phyloP scores from a whole-genome alignment of 1,139 yeast species.

The Torulaspora globosa region DNA sequence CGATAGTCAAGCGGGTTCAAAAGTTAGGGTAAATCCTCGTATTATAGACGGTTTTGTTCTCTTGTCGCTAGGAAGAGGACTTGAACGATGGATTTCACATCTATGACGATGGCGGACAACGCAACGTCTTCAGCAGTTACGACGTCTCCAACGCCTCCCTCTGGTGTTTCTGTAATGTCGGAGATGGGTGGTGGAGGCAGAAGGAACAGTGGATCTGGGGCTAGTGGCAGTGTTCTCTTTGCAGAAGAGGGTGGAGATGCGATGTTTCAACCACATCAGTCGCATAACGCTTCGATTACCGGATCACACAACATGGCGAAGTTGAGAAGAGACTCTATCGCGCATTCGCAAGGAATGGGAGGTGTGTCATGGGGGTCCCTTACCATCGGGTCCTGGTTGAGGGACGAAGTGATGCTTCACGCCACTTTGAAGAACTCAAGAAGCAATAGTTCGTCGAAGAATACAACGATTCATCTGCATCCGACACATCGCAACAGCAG shows the following conservation, averaged over 20 bases:
- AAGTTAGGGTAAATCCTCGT: not conserved
- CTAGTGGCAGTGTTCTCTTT: slow-evolving; percentile 3
- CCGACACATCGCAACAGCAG: slow-evolving; percentile 7
- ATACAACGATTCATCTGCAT: slow-evolving; percentile 13
- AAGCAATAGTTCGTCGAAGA: slow-evolving; percentile 13
- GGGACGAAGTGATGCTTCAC: slow-evolving; percentile 71
- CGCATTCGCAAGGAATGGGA: slow-evolving; percentile 96
- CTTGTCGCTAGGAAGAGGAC: slow-evolving; percentile 1
- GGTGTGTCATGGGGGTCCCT: slow-evolving; percentile 98
- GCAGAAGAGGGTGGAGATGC: slow-evolving; percentile 5
- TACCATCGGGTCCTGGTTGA: slow-evolving; percentile 91
- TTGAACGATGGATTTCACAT: slow-evolving; percentile 17
- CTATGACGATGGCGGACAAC: slow-evolving; percentile 16
- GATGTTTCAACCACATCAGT: slow-evolving; percentile 5
- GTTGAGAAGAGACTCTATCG: slow-evolving; percentile 80
- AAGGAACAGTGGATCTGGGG: slow-evolving; percentile 4
- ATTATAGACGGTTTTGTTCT: slow-evolving; percentile 2
- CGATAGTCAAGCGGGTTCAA: not conserved
- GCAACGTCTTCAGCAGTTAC: slow-evolving; percentile 13
- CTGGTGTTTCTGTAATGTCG: slow-evolving; percentile 4
- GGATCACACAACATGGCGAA: slow-evolving; percentile 39
- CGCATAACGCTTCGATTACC: slow-evolving; percentile 12
- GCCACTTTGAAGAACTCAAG: slow-evolving; percentile 21
- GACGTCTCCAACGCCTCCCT: slow-evolving; percentile 13
- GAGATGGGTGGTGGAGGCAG: not conserved